phyloP scores from a whole-genome alignment of 345 rosid genomes.

The Rhodamnia argentea region DNA sequence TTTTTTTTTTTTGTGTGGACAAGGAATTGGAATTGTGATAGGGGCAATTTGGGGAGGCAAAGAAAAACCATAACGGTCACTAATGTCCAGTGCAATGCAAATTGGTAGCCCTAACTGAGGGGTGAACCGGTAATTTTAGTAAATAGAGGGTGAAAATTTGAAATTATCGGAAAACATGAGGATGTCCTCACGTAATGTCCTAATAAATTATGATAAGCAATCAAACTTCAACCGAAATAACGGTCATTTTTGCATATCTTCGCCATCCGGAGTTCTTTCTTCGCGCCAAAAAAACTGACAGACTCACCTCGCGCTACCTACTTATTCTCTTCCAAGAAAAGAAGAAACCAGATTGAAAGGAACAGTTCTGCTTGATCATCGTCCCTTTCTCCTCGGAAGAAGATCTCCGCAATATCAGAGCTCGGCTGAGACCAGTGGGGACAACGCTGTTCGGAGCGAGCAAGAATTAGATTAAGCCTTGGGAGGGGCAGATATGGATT shows the following conservation, averaged over 20 bases:
- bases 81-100: too few species aligned
- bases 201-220: too few species aligned
- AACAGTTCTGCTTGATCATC: not conserved
- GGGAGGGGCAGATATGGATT: not conserved
- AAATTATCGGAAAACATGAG: too few species aligned
- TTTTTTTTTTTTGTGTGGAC: too few species aligned
- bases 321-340: not conserved
- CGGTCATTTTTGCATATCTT: not conserved
- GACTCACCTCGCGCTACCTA: not conserved
- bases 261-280: not conserved
- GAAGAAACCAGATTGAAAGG: not conserved
- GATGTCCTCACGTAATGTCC: too few species aligned
- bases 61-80: too few species aligned
- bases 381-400: not conserved
- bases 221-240: not conserved
- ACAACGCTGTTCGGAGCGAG: not conserved
- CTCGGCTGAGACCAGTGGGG: not conserved
- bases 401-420: not conserved
- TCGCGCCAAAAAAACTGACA: not conserved
- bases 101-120: too few species aligned
- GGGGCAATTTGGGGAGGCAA: too few species aligned
- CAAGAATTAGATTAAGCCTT: not conserved
- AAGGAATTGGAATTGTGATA: too few species aligned
- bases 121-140: too few species aligned
- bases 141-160: too few species aligned